Evolutionary conservation across 2,329 filamentous ascomycete species (phyloP).

Genomic region (Apiospora hydei): DNA sequence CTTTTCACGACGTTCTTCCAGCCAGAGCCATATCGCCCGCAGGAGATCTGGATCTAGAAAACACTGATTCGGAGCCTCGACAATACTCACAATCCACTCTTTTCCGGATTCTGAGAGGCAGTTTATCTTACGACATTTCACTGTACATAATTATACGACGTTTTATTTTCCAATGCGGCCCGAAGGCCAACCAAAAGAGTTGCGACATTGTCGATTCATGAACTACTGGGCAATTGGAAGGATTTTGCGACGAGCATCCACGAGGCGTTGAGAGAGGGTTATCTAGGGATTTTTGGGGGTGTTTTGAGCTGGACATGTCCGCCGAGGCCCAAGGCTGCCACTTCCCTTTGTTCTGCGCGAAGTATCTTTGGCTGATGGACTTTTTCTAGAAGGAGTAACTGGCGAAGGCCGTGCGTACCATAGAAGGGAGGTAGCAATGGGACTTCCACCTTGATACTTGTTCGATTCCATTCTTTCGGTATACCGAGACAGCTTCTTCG

Average conservation of each 20-base stretch:
- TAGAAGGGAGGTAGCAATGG: conserved; percentile 12
- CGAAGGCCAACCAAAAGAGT: conserved; percentile 1
- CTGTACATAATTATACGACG: conserved; percentile 41
- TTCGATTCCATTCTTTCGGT: background rate
- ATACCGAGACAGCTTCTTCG: background rate
- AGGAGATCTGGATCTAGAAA: conserved; percentile 21
- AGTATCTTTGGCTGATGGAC: background rate
- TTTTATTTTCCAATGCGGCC: conserved; percentile 1
- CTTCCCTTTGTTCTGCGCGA: background rate
- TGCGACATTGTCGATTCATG: background rate
- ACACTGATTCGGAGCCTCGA: background rate
- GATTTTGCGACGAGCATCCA: background rate
- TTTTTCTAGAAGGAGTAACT: background rate
- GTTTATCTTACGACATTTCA: conserved; percentile 37
- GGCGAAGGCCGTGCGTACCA: background rate
- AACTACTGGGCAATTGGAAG: background rate
- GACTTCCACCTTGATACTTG: background rate
- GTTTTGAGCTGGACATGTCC: conserved; percentile 8
- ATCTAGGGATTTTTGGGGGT: background rate
- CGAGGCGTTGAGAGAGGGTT: conserved; percentile 11
- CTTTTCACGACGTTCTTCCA: conserved; percentile 67
- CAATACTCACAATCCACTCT: background rate
- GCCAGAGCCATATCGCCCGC: background rate
- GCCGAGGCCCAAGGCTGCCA: background rate
- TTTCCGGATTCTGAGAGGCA: conserved; percentile 24